phyloP scores from a whole-genome alignment of 306 rosid species.

The Dalbergia cultrata region DNA sequence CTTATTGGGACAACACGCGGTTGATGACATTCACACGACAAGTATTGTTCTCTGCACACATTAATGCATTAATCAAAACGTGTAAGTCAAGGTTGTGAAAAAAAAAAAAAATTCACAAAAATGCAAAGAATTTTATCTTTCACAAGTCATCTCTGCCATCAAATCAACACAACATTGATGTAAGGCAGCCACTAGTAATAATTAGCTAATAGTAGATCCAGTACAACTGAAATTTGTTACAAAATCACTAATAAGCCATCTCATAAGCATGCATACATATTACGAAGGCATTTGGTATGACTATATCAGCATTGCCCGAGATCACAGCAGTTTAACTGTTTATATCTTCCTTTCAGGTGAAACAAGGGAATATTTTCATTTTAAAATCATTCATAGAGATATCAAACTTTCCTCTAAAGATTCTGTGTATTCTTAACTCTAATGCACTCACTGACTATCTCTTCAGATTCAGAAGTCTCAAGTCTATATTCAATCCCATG shows the following conservation, averaged over 20 bases:
- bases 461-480: constrained; percentile 25
- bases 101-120: neutral
- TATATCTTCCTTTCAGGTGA: neutral
- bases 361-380: constrained; percentile 21
- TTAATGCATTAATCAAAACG: neutral
- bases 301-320: neutral
- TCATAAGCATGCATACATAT: neutral
- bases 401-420: constrained; percentile 9
- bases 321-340: neutral
- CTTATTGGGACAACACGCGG: neutral
- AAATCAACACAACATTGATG: neutral
- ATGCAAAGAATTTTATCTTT: neutral
- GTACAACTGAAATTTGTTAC: neutral
- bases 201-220: neutral
- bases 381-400: constrained; percentile 6
- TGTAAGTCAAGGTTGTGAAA: neutral
- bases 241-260: neutral
- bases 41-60: constrained; percentile 14
- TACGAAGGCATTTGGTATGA: neutral
- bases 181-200: neutral
- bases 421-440: neutral
- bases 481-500: constrained; percentile 27
- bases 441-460: neutral
- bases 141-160: neutral
- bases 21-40: constrained; percentile 17